phyloP scores from a whole-genome alignment of 148 eudicot species.

The Cornus kousa region DNA sequence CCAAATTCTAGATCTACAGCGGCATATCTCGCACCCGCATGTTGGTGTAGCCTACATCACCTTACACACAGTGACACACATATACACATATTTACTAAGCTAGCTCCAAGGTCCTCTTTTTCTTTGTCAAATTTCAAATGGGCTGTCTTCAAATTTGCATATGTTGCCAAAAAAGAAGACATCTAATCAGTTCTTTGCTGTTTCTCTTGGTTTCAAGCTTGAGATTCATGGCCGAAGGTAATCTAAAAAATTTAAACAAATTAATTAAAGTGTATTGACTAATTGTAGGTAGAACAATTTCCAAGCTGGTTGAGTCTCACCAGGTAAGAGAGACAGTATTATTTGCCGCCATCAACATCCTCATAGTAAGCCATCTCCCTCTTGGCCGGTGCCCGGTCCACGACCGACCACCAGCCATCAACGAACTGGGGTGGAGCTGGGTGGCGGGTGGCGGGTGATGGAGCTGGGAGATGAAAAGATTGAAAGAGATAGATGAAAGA shows the following conservation, averaged over 20 bases:
- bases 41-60: conserved; percentile 54
- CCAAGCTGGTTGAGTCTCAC: neutral
- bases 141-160: neutral
- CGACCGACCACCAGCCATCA: too few relatives aligned
- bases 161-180: neutral
- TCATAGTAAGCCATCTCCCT: too few relatives aligned
- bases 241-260: neutral
- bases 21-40: conserved; percentile 49
- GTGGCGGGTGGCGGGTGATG: too few relatives aligned
- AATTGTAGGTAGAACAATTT: neutral
- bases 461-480: too few relatives aligned
- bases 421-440: too few relatives aligned
- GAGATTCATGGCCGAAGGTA: conserved; percentile 7
- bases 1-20: conserved; percentile 77
- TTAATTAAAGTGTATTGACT: too few relatives aligned
- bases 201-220: conserved; percentile 13
- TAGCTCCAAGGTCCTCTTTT: neutral
- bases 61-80: conserved; percentile 2
- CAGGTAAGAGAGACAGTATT: neutral
- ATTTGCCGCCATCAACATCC: too few relatives aligned
- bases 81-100: too few relatives aligned
- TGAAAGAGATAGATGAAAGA: too few relatives aligned
- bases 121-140: neutral
- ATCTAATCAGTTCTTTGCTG: neutral
- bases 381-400: too few relatives aligned